Base-by-base conservation (phyloP, 352 stramenopile genomes). In the Heterotrichella gracilis region DNA sequence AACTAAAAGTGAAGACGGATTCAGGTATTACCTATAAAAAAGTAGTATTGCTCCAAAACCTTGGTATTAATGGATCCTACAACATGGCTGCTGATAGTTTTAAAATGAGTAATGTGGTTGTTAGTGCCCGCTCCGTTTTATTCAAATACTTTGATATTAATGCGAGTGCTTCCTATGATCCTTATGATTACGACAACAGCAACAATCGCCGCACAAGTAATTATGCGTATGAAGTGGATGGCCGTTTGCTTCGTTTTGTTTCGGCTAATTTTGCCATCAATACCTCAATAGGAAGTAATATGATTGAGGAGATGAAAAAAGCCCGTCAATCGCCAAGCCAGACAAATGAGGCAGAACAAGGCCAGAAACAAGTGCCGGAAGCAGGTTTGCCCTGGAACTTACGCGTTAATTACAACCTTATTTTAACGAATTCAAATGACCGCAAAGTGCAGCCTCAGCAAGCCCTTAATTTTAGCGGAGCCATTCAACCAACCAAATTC, bases 111-210 rank as follows among this genome's bases (percentile, higher is more conserved):
- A 9, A 17, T 53, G n/a, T 53, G 9, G 32, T 9, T n/a, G 32
- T 53, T 53, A 53, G 9, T 9, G 32, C 32, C 9, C 32, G 32
- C n/a, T 17, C 32, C 32, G 32, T 53, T 9, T n/a, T 53, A n/a
- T 53, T 53, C n/a, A 53, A 53, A n/a, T 17, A n/a, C n/a, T 53
- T 53, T 53, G 32, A 53, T 53, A 53, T 53, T n/a, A 53, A n/a
- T n/a, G 32, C 32, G 32, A 17, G 9, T 53, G 9, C 32, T 17
- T 17, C 32, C 9, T 53, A 17, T 53, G 32, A 53, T 53, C 32
- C 32, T n/a, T 53, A 53, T n/a, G 32, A 9, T 53, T 53, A 53
- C 32, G n/a, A n/a, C 32, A 53, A n/a, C 9, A 53, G 9, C 9
- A 53, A n/a, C 9, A n/a, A n/a, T 53, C 9, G 9, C 9, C 9